phyloP scores from a whole-genome alignment of 1,284 basidiomycete genomes.

The Ganoderma resinaceum region DNA sequence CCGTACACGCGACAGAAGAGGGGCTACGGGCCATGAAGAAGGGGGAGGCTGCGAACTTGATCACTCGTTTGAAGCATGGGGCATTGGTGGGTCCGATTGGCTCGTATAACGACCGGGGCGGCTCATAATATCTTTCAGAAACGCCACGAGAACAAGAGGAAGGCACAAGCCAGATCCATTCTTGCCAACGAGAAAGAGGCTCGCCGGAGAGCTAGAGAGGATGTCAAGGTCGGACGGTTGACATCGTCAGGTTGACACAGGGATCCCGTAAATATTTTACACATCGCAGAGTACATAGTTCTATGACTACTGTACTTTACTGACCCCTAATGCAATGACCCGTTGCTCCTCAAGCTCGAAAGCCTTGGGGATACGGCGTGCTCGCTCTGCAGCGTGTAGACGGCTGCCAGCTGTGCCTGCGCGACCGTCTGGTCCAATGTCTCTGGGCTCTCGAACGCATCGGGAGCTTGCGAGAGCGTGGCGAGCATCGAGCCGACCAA shows the following conservation, averaged over 20 bases:
- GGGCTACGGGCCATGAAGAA: constrained; percentile 63
- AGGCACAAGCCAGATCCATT: constrained; percentile 46
- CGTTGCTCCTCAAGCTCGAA: constrained; percentile 39
- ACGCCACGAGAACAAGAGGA: constrained; percentile 62
- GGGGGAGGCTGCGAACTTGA: constrained; percentile 81
- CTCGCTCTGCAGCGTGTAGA: constrained; percentile 66
- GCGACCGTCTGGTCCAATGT: constrained; percentile 52
- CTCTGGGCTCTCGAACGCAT: constrained; percentile 52
- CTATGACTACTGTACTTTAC: too few species aligned
- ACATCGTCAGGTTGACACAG: not conserved
- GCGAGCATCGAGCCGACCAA: constrained; percentile 82
- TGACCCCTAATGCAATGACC: constrained; percentile 11
- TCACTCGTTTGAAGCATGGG: constrained; percentile 80
- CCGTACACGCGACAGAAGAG: constrained; percentile 33
- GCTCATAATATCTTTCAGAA: constrained; percentile 45
- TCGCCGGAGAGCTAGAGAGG: constrained; percentile 55
- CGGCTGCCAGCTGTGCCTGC: constrained; percentile 69
- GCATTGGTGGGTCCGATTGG: constrained; percentile 57
- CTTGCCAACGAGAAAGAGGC: constrained; percentile 53
- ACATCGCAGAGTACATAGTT: constrained; percentile 8
- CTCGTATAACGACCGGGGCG: not conserved
- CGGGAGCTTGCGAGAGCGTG: constrained; percentile 52
- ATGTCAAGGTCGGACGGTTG: constrained; percentile 67
- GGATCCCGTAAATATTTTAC: not conserved
- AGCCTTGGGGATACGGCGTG: constrained; percentile 71